These are phyloP conservation scores for Blastobotrys parvus DNA, from an alignment of 805 yeast species.

Conservation along the genomic window DNA sequence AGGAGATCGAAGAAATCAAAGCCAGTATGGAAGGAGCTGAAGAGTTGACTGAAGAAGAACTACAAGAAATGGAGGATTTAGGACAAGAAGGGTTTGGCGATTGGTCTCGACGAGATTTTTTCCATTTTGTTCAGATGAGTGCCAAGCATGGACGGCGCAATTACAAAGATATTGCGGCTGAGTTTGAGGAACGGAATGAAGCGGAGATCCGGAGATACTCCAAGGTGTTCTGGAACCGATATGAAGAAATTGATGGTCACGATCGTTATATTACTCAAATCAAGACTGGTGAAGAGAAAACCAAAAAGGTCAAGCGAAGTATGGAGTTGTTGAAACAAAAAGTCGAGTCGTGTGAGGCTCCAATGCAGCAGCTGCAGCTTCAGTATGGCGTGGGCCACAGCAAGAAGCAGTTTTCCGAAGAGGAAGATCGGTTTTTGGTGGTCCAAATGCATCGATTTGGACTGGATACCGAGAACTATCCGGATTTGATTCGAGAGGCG, in stretches of 20 bases:
- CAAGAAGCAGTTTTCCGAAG: constrained; percentile 68
- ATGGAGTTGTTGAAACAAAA: constrained; percentile 74
- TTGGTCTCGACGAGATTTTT: constrained; percentile 86
- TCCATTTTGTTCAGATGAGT: constrained; percentile 63
- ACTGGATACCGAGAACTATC: constrained; percentile 65
- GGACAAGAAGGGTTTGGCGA: constrained; percentile 61
- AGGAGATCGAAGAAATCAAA: constrained; percentile 45
- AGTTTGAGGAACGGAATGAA: constrained; percentile 69
- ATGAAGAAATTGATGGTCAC: constrained; percentile 75
- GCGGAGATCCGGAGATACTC: constrained; percentile 79
- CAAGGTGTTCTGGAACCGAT: constrained; percentile 71
- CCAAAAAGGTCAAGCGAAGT: constrained; percentile 55
- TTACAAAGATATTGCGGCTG: constrained; percentile 59
- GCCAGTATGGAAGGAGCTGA: constrained; percentile 67
- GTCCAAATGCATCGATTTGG: constrained; percentile 77
- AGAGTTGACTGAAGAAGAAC: constrained; percentile 72
- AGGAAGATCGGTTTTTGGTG: constrained; percentile 82
- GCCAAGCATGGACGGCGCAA: constrained; percentile 79
- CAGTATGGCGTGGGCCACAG: constrained; percentile 66
- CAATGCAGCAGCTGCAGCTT: constrained; percentile 68
- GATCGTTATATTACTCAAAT: constrained; percentile 76
- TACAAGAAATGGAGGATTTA: constrained; percentile 53
- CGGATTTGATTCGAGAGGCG: constrained; percentile 68
- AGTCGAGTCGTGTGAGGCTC: constrained; percentile 59
- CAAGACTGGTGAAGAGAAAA: constrained; percentile 82